phyloP scores from a whole-genome alignment of 192 early-diverging fungal genomes.

The Podila epigama region DNA sequence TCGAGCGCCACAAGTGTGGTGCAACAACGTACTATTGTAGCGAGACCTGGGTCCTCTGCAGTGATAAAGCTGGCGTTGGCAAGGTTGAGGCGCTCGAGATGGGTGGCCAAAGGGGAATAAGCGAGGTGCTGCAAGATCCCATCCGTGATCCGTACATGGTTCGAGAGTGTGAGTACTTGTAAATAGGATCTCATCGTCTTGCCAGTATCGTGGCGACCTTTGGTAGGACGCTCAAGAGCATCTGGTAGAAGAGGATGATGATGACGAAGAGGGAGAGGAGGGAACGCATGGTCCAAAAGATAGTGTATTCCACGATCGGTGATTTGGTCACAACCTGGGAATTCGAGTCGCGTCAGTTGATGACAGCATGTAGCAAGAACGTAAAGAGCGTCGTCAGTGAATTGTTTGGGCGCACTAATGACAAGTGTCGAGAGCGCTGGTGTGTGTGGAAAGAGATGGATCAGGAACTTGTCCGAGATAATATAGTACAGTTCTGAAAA shows the following conservation, averaged over 20 bases:
- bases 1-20: conserved; percentile 3
- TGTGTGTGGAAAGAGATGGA: conserved; percentile 12
- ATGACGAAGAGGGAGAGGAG: too few species aligned
- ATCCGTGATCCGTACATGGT: background rate
- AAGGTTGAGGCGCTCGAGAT: background rate
- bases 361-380: conserved; percentile 6
- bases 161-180: background rate
- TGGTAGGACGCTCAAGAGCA: background rate
- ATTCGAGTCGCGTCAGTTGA: background rate
- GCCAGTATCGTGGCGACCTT: background rate
- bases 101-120: background rate
- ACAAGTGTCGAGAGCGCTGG: conserved; percentile 9
- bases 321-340: conserved; percentile 18
- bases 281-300: conserved; percentile 6
- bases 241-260: too few species aligned
- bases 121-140: background rate
- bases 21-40: conserved; percentile 7
- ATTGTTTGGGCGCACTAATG: conserved; percentile 34
- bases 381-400: conserved; percentile 33
- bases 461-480: conserved; percentile 37
- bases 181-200: background rate
- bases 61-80: conserved; percentile 15
- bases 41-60: conserved; percentile 2
- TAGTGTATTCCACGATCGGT: conserved; percentile 9
- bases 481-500: conserved; percentile 46